Conservation (phyloP, 2,329 filamentous ascomycete species). For the Trichophyton mentagrophytes region DNA sequence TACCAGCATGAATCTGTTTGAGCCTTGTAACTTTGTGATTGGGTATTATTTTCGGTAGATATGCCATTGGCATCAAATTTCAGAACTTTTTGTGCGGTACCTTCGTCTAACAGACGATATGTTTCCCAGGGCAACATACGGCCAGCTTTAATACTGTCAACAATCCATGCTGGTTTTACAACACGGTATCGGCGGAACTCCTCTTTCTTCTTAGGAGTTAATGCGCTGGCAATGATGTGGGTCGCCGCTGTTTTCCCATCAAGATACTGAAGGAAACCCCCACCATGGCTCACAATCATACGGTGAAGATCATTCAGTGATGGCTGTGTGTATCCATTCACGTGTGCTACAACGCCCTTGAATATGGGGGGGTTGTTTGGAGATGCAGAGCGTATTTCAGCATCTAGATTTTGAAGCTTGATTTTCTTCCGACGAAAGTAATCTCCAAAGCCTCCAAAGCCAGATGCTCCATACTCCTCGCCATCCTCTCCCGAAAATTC, state of each 20-base stretch:
- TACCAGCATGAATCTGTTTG: constrained; percentile 79
- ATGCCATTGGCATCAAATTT: constrained; percentile 48
- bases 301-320: constrained; percentile 78
- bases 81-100: constrained; percentile 66
- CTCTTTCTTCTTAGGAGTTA: constrained; percentile 84
- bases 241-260: constrained; percentile 91
- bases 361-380: constrained; percentile 71
- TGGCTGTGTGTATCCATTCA: constrained; percentile 93
- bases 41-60: constrained; percentile 51
- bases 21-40: constrained; percentile 57
- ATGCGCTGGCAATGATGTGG: constrained; percentile 80
- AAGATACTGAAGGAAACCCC: constrained; percentile 85
- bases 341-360: constrained; percentile 76
- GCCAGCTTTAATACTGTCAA: constrained; percentile 73
- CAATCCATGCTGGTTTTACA: constrained; percentile 88
- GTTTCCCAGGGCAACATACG: constrained; percentile 72
- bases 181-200: constrained; percentile 83
- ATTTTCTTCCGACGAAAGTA: constrained; percentile 95
- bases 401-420: constrained; percentile 90
- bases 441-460: constrained; percentile 78
- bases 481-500: constrained; percentile 68
- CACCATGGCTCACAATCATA: constrained; percentile 84
- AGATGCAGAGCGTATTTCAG: constrained; percentile 58
- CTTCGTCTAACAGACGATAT: constrained; percentile 76
- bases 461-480: constrained; percentile 79